Conservation (phyloP, 1,284 basidiomycete species). For the Melampsora americana region DNA sequence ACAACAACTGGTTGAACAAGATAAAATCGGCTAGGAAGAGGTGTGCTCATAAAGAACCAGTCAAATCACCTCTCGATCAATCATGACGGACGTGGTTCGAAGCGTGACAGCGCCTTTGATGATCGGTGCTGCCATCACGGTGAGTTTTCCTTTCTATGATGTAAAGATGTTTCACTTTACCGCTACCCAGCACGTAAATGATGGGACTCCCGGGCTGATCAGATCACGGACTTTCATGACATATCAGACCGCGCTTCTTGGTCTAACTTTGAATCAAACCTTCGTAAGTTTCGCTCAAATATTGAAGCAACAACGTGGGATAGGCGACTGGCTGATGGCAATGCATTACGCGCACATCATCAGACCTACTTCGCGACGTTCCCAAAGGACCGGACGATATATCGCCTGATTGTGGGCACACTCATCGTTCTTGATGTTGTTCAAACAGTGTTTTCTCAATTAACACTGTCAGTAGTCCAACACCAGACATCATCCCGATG, state of each 20-base stretch:
- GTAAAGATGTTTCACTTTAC: background rate
- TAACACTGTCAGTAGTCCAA: conserved; percentile 23
- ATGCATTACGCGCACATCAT: background rate
- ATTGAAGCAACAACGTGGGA: background rate
- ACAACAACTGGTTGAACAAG: too few species aligned
- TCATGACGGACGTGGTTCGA: too few species aligned
- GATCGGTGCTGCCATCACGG: conserved; percentile 33
- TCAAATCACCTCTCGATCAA: too few species aligned
- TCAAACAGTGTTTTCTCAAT: conserved; percentile 24
- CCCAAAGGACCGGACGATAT: conserved; percentile 26
- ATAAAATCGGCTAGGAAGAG: too few species aligned
- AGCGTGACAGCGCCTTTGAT: conserved; percentile 25
- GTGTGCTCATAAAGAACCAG: too few species aligned
- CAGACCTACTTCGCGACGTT: conserved; percentile 40
- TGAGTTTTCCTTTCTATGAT: background rate
- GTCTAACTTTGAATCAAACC: conserved; percentile 31
- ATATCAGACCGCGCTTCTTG: conserved; percentile 28
- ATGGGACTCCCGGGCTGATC: background rate
- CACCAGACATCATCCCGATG: too few species aligned
- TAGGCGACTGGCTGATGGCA: background rate
- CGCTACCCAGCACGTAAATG: background rate
- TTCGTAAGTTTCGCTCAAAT: background rate
- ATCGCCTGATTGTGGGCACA: conserved; percentile 23
- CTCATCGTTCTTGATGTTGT: conserved; percentile 28
- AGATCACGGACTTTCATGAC: background rate